Evolutionary conservation across 2,329 filamentous ascomycete genomes (phyloP).

Genomic region (Stagonosporopsis tanaceti): DNA sequence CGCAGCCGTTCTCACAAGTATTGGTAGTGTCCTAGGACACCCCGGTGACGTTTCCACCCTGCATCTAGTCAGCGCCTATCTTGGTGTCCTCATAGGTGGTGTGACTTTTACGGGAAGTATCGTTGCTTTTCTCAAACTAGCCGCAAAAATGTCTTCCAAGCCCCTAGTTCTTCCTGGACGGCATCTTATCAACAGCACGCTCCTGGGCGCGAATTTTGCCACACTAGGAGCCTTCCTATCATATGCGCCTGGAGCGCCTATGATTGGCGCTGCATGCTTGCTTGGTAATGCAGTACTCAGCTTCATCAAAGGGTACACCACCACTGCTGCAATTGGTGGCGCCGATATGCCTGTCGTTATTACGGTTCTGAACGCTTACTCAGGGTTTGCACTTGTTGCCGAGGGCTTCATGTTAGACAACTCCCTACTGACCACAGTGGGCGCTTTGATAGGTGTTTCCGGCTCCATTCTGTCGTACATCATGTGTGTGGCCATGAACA

Average conservation of each 20-base stretch:
- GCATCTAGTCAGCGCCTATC: conserved; percentile 84
- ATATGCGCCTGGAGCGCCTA: conserved; percentile 79
- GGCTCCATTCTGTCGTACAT: conserved; percentile 79
- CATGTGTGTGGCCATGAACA: conserved; percentile 86
- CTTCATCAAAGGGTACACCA: conserved; percentile 87
- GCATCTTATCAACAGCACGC: conserved; percentile 76
- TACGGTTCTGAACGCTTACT: conserved; percentile 89
- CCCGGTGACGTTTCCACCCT: conserved; percentile 77
- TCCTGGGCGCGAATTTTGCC: conserved; percentile 78
- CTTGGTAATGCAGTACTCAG: conserved; percentile 79
- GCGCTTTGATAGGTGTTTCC: conserved; percentile 85
- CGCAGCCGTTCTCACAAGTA: conserved; percentile 86
- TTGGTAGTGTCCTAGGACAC: conserved; percentile 82
- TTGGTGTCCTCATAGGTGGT: conserved; percentile 84
- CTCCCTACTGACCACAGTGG: conserved; percentile 82
- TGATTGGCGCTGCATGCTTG: conserved; percentile 80
- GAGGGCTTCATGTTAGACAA: conserved; percentile 94
- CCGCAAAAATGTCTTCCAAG: conserved; percentile 80
- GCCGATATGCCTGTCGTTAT: conserved; percentile 94
- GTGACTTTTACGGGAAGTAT: conserved; percentile 92
- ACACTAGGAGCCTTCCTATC: conserved; percentile 86
- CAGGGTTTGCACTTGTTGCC: conserved; percentile 86
- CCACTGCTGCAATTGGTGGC: conserved; percentile 87
- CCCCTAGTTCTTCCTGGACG: conserved; percentile 76
- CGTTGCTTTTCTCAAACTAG: conserved; percentile 87